Percentiles rank a stretch among this genome's conserved stretches.
phyloP scores from a whole-genome alignment of 2,329 filamentous ascomycete genomes.

The Paecilomyces variotii region DNA sequence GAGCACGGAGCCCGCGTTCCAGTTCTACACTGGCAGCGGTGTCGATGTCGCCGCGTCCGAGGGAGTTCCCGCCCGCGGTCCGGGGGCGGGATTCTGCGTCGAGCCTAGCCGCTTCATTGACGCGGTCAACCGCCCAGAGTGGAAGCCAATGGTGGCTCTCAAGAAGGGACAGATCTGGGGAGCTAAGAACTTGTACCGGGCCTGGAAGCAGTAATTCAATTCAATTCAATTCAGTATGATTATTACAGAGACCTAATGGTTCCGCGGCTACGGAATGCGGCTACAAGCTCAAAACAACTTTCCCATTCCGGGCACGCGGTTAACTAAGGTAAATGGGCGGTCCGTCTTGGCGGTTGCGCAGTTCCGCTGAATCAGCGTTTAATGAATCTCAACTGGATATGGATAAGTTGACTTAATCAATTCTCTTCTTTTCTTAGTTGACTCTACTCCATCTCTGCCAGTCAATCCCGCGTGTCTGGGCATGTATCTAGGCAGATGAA shows the following conservation, averaged over 20 bases:
- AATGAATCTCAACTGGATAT: not conserved
- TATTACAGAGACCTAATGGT: not conserved
- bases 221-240: too few relatives aligned
- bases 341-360: not conserved
- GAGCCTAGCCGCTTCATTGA: constrained; percentile 91
- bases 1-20: constrained; percentile 92
- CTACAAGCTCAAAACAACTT: not conserved
- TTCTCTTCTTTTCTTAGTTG: not conserved
- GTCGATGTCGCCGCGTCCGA: constrained; percentile 64
- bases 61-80: constrained; percentile 53
- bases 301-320: not conserved
- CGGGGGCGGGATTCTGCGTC: constrained; percentile 76
- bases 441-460: not conserved
- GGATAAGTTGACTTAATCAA: too few relatives aligned
- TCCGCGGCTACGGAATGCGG: not conserved
- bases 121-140: constrained; percentile 71
- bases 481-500: not conserved
- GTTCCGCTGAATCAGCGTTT: not conserved
- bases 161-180: constrained; percentile 83
- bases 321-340: not conserved
- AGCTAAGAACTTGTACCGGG: constrained; percentile 71
- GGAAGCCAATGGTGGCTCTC: constrained; percentile 69
- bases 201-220: constrained; percentile 57
- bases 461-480: not conserved
- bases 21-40: constrained; percentile 88